These are phyloP conservation scores for Camellia japonica DNA, from an alignment of 148 eudicot species.

Conservation along the genomic window DNA sequence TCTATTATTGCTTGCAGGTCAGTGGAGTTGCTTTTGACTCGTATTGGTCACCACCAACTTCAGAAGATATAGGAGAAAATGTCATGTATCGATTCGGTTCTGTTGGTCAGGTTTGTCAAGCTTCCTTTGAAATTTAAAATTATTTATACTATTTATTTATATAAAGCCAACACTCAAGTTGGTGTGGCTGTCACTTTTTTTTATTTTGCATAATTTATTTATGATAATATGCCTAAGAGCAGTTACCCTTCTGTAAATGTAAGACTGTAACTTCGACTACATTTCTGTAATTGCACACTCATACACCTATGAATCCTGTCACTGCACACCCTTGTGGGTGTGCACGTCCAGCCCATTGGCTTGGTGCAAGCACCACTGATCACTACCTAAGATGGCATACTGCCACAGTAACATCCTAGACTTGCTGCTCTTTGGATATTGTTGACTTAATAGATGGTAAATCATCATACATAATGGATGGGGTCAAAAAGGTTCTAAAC, in stretches of 20 bases:
- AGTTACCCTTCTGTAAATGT: too few species aligned
- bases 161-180: too few species aligned
- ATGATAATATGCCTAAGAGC: too few species aligned
- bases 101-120: constrained; percentile 56
- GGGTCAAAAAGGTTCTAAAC: background rate
- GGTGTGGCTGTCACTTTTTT: too few species aligned
- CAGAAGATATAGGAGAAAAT: constrained; percentile 53
- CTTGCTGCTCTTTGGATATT: background rate
- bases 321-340: too few species aligned
- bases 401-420: background rate
- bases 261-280: too few species aligned
- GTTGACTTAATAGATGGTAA: background rate
- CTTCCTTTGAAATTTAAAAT: background rate
- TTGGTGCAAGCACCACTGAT: background rate
- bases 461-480: background rate
- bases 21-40: constrained; percentile 76
- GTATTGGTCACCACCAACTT: constrained; percentile 59
- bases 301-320: too few species aligned
- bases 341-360: too few species aligned
- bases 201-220: too few species aligned
- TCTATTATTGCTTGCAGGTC: constrained; percentile 43
- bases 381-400: background rate
- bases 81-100: constrained; percentile 68
- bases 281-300: too few species aligned
- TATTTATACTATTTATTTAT: background rate